phyloP scores from a whole-genome alignment of 164 flowering plant species.

The Magnolia kwangsiensis region DNA sequence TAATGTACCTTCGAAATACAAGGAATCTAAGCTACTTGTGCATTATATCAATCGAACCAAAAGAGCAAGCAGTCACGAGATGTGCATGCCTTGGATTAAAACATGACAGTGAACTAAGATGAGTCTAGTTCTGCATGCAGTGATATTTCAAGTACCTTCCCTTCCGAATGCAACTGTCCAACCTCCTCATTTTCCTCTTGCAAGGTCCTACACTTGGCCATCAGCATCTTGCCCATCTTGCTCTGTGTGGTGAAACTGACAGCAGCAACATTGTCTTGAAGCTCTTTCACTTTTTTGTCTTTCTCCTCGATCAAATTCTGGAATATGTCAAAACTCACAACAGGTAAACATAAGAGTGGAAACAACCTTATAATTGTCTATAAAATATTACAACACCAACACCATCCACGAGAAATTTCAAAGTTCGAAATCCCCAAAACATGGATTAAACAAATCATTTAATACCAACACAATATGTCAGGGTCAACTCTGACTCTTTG shows the following conservation, averaged over 20 bases:
- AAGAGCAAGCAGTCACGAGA: not conserved
- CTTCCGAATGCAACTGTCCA: constrained; percentile 88
- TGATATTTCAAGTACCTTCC: constrained; percentile 58
- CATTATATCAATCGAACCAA: not conserved
- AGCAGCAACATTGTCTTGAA: constrained; percentile 87
- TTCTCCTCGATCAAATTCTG: constrained; percentile 97
- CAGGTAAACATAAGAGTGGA: not conserved
- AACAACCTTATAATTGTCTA: not conserved
- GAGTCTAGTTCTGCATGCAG: not conserved
- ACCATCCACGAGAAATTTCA: too few relatives aligned
- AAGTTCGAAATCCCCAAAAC: too few relatives aligned
- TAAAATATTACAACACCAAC: not conserved
- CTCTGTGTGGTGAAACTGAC: constrained; percentile 86
- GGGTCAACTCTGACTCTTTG: too few relatives aligned
- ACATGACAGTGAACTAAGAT: too few relatives aligned
- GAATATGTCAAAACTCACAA: constrained; percentile 9
- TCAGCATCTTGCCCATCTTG: constrained; percentile 94
- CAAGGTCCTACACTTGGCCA: constrained; percentile 93
- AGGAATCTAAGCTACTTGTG: not conserved
- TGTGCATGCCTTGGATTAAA: too few relatives aligned
- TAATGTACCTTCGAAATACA: not conserved
- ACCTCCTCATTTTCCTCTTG: constrained; percentile 98
- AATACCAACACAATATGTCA: too few relatives aligned
- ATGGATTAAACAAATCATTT: too few relatives aligned
- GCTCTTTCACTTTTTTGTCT: constrained; percentile 89